Evolutionary conservation across 2,329 filamentous ascomycete species (phyloP).

Genomic region (Penicillium sp.): DNA sequence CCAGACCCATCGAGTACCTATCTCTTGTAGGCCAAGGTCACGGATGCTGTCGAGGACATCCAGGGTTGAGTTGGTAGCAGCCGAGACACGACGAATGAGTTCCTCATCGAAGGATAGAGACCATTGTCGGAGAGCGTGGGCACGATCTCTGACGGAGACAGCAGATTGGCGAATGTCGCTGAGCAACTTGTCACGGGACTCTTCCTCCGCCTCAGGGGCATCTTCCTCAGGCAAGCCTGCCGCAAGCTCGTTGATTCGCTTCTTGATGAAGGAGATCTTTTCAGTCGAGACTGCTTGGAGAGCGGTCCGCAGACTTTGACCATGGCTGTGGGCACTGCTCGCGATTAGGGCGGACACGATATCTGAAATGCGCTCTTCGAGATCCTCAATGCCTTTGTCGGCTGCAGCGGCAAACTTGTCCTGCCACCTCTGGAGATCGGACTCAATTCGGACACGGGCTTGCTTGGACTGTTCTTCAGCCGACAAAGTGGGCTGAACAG

Average conservation of each 20-base stretch:
- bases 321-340: slow-evolving; percentile 58
- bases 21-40: slow-evolving; percentile 83
- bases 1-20: slow-evolving; percentile 93
- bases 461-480: slow-evolving; percentile 48
- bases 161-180: slow-evolving; percentile 68
- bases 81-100: slow-evolving; percentile 68
- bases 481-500: slow-evolving; percentile 45
- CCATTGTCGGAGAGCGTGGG: slow-evolving; percentile 77
- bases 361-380: slow-evolving; percentile 65
- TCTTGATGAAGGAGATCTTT: slow-evolving; percentile 68
- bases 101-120: slow-evolving; percentile 71
- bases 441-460: slow-evolving; percentile 67
- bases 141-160: slow-evolving; percentile 72
- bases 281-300: slow-evolving; percentile 69
- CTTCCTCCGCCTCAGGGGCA: slow-evolving; percentile 55
- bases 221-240: slow-evolving; percentile 62
- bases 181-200: slow-evolving; percentile 57
- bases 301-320: slow-evolving; percentile 60
- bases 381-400: slow-evolving; percentile 76
- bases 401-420: slow-evolving; percentile 83
- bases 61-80: slow-evolving; percentile 78
- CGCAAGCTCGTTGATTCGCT: slow-evolving; percentile 63
- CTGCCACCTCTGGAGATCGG: slow-evolving; percentile 84
- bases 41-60: slow-evolving; percentile 80
- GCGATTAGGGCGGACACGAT: slow-evolving; percentile 74